Conservation (phyloP, 2,329 filamentous ascomycete species). For the Polytolypa hystricis region DNA sequence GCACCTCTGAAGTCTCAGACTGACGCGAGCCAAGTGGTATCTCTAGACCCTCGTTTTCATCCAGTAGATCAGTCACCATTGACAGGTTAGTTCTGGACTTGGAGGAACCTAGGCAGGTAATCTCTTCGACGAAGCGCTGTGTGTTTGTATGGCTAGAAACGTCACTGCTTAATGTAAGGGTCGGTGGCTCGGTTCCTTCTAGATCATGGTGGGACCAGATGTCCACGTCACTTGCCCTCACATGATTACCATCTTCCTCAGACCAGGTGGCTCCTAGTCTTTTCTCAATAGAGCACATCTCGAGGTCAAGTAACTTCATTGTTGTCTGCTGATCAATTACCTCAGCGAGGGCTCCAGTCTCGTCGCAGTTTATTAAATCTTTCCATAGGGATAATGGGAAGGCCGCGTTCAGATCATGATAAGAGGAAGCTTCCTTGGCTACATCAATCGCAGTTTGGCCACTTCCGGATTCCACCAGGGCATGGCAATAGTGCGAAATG, state of each 20-base stretch:
- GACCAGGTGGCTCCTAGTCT: conserved; percentile 23
- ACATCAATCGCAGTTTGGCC: conserved; percentile 15
- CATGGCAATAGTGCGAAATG: conserved; percentile 17
- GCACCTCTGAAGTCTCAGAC: conserved; percentile 1
- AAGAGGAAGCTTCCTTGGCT: conserved; percentile 18
- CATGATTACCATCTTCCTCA: conserved; percentile 9
- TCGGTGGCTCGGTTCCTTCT: conserved; percentile 1
- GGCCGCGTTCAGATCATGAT: conserved; percentile 13
- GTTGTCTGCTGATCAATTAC: conserved; percentile 17
- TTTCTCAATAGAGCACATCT: conserved; percentile 20
- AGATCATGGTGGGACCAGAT: conserved; percentile 6
- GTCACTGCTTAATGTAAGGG: conserved; percentile 12
- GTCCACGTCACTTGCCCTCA: conserved; percentile 12
- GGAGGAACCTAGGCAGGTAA: conserved; percentile 19
- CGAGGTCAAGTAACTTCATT: conserved; percentile 15
- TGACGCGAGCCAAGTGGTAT: conserved; percentile 14
- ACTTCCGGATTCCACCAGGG: conserved; percentile 17
- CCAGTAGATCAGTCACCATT: conserved; percentile 20
- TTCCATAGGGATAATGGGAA: conserved; percentile 11
- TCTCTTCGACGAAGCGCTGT: background rate
- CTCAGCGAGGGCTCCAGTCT: conserved; percentile 14
- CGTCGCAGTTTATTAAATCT: conserved; percentile 11
- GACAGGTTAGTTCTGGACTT: conserved; percentile 19
- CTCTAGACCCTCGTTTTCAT: conserved; percentile 24
- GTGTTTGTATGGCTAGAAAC: background rate